These are phyloP conservation scores for Aspergillus eucalypticola DNA, from an alignment of 2,329 filamentous ascomycete genomes.

Conservation along the genomic window DNA sequence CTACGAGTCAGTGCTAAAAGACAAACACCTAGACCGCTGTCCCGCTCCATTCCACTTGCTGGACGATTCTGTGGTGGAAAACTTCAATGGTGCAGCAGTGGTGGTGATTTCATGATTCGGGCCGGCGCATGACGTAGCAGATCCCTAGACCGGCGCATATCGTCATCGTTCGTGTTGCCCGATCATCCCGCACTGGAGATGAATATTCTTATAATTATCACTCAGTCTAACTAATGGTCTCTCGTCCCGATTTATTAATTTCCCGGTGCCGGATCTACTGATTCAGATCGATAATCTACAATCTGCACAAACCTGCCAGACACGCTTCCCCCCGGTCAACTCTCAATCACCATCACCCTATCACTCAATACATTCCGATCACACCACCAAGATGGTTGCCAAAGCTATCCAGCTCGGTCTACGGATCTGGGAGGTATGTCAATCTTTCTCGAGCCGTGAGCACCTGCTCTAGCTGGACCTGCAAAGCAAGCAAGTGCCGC, in stretches of 20 bases:
- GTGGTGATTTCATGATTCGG: conserved; percentile 30
- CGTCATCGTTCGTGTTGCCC: conserved; percentile 33
- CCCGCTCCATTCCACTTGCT: background rate
- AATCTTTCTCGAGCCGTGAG: background rate
- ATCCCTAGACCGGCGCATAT: conserved; percentile 23
- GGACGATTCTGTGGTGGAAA: background rate
- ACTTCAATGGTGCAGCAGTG: background rate
- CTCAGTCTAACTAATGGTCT: conserved; percentile 2
- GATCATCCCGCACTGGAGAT: conserved; percentile 28
- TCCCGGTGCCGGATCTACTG: conserved; percentile 2
- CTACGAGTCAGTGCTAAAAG: background rate
- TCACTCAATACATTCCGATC: background rate
- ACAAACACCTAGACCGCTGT: background rate
- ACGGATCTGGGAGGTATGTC: conserved; percentile 35
- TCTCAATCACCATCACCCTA: background rate
- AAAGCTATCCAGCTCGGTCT: conserved; percentile 33
- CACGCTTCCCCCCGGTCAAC: background rate
- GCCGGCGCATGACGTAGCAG: conserved; percentile 36
- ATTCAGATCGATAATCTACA: conserved; percentile 6
- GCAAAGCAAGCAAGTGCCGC: background rate
- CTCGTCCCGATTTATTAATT: conserved; percentile 2
- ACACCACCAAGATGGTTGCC: conserved; percentile 27
- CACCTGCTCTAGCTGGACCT: background rate
- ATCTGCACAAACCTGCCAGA: background rate
- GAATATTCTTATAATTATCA: conserved; percentile 22